Evolutionary conservation across 2,329 filamentous ascomycete genomes (phyloP), one percentile per base, ranked within the genome.

Genomic region (Coniochaeta sp.): DNA sequence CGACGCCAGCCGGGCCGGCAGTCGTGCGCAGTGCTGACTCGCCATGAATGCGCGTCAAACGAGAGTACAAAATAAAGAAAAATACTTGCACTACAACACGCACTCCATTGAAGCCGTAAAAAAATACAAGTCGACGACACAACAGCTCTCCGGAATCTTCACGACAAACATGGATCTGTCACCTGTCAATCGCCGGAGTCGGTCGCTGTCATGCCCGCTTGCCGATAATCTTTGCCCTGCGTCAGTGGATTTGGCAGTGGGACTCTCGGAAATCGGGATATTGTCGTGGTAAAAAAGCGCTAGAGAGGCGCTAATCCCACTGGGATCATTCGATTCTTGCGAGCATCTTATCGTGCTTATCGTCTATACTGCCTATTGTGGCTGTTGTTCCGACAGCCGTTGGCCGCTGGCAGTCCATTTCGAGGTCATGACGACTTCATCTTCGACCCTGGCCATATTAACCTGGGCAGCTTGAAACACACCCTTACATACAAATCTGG

Each of bases 401-500:
- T 30, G 14, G 17, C 47, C 47, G 24, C 6, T 52, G 47, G 47
- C 47, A 28, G 26, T 17, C 12, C 16, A 4, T 6, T 28, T 8
- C n/a, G 9, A n/a, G 14, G 22, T 28, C 47, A 52, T 52, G 47
- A 52, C 47, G 47, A 30, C 26, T 52, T 14, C 24, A 52, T 17
- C 24, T n/a, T 28, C 22, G 17, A 17, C 24, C 47, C 26, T 10
- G 22, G 42, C 22, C 7, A 26, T 3, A 22, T 5, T 47, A 4
- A 47, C 9, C 17, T 19, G n/a, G 17, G 19, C 47, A 52, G 47
- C 47, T 30, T 52, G 24, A 52, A 28, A 30, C 47, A 52, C 30
- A 52, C 47, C 47, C 26, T 26, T 24, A 66, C 66, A 68, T 67
- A 22, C 52, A 19, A 52, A 22, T 44, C 50, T 24, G 24, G 30